Percentiles rank a stretch among this genome's conserved stretches.
These are phyloP conservation scores for Tolypocladium guangdongense DNA, from an alignment of 2,329 filamentous ascomycete species.

Conservation along the genomic window DNA sequence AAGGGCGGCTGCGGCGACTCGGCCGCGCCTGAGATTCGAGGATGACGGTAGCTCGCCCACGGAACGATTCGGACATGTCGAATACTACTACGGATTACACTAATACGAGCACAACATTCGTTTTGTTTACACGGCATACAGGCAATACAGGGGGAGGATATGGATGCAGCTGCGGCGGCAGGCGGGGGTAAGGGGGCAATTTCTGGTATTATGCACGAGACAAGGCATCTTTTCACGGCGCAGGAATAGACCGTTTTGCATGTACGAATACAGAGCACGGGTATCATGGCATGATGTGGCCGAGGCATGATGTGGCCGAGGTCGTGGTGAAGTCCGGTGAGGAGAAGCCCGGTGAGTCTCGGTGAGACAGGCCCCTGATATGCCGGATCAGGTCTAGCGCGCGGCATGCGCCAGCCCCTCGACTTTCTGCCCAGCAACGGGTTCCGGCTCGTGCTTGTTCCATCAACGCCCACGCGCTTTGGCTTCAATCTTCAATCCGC, in stretches of 20 bases:
- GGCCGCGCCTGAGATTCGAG: background rate
- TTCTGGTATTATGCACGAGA: background rate
- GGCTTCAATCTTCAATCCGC: background rate
- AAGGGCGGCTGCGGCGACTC: background rate
- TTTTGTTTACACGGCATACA: background rate
- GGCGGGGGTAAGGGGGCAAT: background rate
- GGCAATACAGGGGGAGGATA: background rate
- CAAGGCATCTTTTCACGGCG: background rate
- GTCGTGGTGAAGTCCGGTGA: too few relatives aligned
- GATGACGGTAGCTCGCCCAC: background rate
- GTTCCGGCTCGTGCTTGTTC: background rate
- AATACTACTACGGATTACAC: background rate
- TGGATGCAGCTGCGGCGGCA: background rate
- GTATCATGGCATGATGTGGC: too few relatives aligned
- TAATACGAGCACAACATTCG: background rate
- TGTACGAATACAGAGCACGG: too few relatives aligned
- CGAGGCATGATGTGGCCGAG: too few relatives aligned
- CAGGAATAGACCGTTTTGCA: too few relatives aligned
- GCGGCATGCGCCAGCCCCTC: background rate
- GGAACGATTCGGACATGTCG: background rate
- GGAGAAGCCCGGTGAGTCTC: background rate
- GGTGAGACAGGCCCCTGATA: background rate
- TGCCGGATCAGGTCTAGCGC: slow-evolving; percentile 1
- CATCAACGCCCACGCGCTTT: background rate
- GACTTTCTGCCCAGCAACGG: slow-evolving; percentile 1